Base-by-base conservation (phyloP, 2,329 filamentous ascomycete species). In the Sporothrix brunneoviolacea region DNA sequence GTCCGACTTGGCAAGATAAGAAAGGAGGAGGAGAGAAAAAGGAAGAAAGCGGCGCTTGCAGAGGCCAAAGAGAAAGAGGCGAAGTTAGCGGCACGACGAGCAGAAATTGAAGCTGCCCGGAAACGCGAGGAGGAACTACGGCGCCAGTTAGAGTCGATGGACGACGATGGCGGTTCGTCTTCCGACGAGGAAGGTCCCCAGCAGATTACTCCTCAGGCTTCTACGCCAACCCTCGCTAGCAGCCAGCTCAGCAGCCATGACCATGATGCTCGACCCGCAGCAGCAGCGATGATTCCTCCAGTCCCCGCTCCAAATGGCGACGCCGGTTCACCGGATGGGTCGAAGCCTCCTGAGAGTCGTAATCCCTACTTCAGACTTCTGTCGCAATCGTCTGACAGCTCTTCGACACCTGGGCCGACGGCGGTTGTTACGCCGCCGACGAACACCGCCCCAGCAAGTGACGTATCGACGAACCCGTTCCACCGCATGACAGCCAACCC, bases 311-410 rank as follows among this genome's bases (percentile, higher is more conserved):
- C 43, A 2, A 44, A 75, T 77, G 22, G 68, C 74, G 24, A 70
- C 78, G 16, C 72, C 74, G 76, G 76, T 51, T 74, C 79, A 40
- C 73, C 76, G 3, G 70, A 52, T 4, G 57, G 55, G 12, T 33
- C 75, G 6, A 84, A 88, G 57, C 75, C 79, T n/a, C n/a, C n/a
- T 2, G 88, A 95, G 68, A 95, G 89, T 61, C 91, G 88, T 66
- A 97, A 97, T 64, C 93, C 93, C 3, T 98, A 95, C 72, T 89
- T 91, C 72, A 88, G 86, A 68, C 93, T 91, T 71, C 83, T 94
- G 75, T 83, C 82, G 44, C 85, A 91, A 64, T 73, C 81, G 9
- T 71, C 72, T 7, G 83, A 80, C 50, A 70, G 75, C 16, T 70
- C 80, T 10, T 67, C 67, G 8, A 61, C 68, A 62, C 73, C 19